Percentiles rank a stretch among this genome's conserved stretches.
phyloP scores from a whole-genome alignment of 257 asterid species.

The Ligustrum vulgare region DNA sequence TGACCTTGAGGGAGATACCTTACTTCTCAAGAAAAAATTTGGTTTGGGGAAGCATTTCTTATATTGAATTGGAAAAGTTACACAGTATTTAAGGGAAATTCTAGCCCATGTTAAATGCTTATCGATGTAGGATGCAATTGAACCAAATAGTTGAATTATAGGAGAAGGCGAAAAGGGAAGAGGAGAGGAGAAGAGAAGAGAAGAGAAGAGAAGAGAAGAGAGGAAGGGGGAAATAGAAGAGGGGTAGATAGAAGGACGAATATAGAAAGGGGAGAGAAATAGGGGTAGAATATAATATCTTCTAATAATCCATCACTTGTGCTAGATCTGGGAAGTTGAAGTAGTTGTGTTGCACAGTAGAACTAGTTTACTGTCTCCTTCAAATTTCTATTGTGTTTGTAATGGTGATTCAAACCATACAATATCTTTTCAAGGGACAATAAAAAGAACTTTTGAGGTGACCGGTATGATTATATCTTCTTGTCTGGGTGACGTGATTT shows the following conservation, averaged over 20 bases:
- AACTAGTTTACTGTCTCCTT: neutral
- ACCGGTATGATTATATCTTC: neutral
- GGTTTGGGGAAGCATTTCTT: neutral
- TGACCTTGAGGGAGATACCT: neutral
- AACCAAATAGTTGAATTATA: too few relatives aligned
- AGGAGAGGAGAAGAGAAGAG: too few relatives aligned
- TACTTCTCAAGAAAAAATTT: neutral
- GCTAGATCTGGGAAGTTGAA: neutral
- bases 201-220: too few relatives aligned
- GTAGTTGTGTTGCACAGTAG: neutral
- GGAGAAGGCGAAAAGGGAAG: too few relatives aligned
- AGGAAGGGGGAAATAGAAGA: too few relatives aligned
- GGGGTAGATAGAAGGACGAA: too few relatives aligned
- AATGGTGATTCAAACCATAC: neutral
- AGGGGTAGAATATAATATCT: too few relatives aligned
- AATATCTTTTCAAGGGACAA: neutral
- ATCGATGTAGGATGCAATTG: too few relatives aligned
- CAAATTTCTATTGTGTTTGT: neutral
- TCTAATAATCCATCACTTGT: too few relatives aligned
- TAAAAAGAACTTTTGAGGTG: neutral
- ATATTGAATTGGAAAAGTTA: too few relatives aligned
- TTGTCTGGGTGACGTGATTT: neutral
- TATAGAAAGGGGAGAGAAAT: too few relatives aligned
- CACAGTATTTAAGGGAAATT: too few relatives aligned
- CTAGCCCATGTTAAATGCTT: neutral